Base-by-base conservation (phyloP, 495 filamentous ascomycete genomes). In the Trichocladium uniseriatum region DNA sequence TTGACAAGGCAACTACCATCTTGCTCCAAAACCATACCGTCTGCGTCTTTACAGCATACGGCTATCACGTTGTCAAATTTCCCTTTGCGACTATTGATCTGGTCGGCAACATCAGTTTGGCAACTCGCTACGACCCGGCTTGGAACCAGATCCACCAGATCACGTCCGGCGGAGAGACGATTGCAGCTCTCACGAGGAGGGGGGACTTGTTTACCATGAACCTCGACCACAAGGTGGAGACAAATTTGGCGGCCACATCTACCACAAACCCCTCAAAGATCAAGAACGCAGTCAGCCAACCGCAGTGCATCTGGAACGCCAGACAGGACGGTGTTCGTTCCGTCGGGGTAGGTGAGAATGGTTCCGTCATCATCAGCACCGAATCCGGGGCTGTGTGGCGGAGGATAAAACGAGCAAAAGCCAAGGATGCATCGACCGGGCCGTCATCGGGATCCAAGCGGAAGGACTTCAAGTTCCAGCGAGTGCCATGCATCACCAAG, bases 351-450 rank as follows among this genome's bases (percentile, higher is more conserved):
- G 87, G 89, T 13, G 87, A 94, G 62, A 86, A 96, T 70, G 94
- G 89, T 6, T 95, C 89, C 2, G 87, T 98, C 51, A 94, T 98
- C 49, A 80, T 98, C 49, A 90, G 87, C 55, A 97, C 92, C 1
- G 75, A 87, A 48, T 89, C 87, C 31, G 92, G 92, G 6, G 90
- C 86, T 38, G 90, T 95, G 1, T 98, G 90, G 90, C 80, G 77
- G 47, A 81, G 91, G 39, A 77, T 87, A 48, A 89, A 86, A 57
- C 77, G 94, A 54, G 72, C 76, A 8, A 91, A 89, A 51, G 78
- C 79, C 51, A 95, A 94, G 58, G 81, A 87, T 58, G 74, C 82
- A 1, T 78, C 71, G 43, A 68, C 72, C 5, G 67, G 76, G 2
- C 53, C 52, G 11, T 63, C 59, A 10, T 63, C 59, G 6, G 81